A percentile compares a stretch with the other conserved stretches of the same genome.
phyloP scores from a whole-genome alignment of 2,329 filamentous ascomycete species.

The Magnaporthiopsis incrustans region DNA sequence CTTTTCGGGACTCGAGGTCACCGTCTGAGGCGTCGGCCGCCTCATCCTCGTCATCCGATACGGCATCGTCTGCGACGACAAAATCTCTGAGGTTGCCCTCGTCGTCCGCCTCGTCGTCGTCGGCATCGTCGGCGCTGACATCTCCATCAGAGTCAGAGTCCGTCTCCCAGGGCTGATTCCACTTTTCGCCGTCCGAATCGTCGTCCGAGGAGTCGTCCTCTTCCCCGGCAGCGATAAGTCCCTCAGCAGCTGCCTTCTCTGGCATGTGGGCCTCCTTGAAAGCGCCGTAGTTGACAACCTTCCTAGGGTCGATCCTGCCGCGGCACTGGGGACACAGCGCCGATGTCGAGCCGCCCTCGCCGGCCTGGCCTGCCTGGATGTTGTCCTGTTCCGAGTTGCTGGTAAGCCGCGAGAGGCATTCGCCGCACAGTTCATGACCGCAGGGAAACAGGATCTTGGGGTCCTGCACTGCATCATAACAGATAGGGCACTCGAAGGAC shows the following conservation, averaged over 20 bases:
- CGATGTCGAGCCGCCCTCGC: constrained; percentile 42
- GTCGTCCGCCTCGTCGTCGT: constrained; percentile 14
- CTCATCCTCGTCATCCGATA: constrained; percentile 24
- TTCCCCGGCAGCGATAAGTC: constrained; percentile 22
- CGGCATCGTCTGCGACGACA: constrained; percentile 44
- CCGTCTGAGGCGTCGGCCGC: not conserved
- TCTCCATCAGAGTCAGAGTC: constrained; percentile 17
- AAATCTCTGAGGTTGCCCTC: constrained; percentile 43
- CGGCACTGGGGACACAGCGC: constrained; percentile 73
- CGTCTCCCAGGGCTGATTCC: constrained; percentile 7
- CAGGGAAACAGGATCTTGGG: constrained; percentile 75
- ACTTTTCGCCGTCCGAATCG: constrained; percentile 8
- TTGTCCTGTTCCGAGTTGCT: constrained; percentile 48
- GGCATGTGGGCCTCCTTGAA: constrained; percentile 69
- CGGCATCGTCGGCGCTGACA: constrained; percentile 19
- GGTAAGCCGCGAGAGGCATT: constrained; percentile 64
- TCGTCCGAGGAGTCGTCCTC: constrained; percentile 12
- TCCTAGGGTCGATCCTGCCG: constrained; percentile 53
- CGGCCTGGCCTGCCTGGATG: constrained; percentile 52
- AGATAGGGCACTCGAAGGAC: constrained; percentile 73
- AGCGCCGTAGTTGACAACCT: constrained; percentile 63
- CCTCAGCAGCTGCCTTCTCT: constrained; percentile 29
- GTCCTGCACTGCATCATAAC: constrained; percentile 67
- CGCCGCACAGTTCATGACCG: constrained; percentile 70
- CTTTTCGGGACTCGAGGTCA: not conserved